phyloP scores from a whole-genome alignment of 768 basidiomycete genomes.

The Gloeophyllum trabeum region DNA sequence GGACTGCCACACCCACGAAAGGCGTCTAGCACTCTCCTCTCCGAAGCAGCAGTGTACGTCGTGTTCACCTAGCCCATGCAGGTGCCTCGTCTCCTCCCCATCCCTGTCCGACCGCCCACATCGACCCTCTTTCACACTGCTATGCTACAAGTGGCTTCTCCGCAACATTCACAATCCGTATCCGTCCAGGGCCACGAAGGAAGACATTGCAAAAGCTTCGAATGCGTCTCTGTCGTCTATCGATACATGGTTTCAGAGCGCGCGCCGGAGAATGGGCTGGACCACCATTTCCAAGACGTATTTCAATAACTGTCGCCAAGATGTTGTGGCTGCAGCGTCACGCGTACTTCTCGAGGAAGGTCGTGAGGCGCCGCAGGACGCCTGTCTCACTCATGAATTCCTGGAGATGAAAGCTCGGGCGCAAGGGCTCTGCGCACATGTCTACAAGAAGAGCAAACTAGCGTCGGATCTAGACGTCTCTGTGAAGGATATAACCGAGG shows the following conservation, averaged over 20 bases:
- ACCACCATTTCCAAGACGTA: constrained; percentile 4
- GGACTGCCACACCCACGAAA: no score
- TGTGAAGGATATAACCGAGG: constrained; percentile 18
- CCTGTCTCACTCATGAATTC: constrained; percentile 14
- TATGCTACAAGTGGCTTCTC: constrained; percentile 30
- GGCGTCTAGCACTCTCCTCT: no score
- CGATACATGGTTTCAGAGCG: constrained; percentile 10
- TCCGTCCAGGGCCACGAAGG: constrained; percentile 19
- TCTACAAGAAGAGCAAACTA: constrained; percentile 16
- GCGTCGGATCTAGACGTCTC: constrained; percentile 16
- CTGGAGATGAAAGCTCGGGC: constrained; percentile 16
- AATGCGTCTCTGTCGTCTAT: constrained; percentile 3
- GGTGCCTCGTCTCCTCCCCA: no score
- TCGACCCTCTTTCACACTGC: background rate
- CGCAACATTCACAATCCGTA: constrained; percentile 41
- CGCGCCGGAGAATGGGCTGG: constrained; percentile 12
- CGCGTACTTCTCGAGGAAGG: constrained; percentile 14
- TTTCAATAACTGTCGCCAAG: constrained; percentile 13
- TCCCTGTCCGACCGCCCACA: no score
- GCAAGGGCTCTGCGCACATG: constrained; percentile 18
- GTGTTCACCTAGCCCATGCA: no score
- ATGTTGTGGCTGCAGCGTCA: constrained; percentile 16
- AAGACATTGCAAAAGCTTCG: constrained; percentile 2
- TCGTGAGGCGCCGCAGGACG: constrained; percentile 3
- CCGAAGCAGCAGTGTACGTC: no score